Percentiles rank a stretch among this genome's conserved stretches.
Conservation (phyloP, 1,284 basidiomycete genomes). For the Trametes sp. region DNA sequence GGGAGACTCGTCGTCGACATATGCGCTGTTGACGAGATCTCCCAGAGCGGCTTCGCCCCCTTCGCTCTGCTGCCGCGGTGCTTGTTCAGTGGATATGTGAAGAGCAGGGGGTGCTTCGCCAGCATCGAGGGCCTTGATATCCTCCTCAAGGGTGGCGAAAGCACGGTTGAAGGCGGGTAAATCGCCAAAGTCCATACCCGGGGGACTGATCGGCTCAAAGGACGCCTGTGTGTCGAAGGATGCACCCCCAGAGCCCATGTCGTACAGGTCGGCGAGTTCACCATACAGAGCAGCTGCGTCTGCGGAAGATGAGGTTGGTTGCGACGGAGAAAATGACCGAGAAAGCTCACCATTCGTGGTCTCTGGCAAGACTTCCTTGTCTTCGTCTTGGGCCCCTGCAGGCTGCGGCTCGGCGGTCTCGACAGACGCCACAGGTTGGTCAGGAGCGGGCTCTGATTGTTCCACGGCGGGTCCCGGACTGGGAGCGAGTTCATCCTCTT, state of each 20-base stretch:
- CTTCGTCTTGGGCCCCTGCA: neutral
- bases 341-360: neutral
- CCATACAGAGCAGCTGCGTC: constrained; percentile 9
- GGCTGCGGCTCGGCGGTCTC: neutral
- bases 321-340: too few species aligned
- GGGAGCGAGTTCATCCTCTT: constrained; percentile 26
- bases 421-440: neutral
- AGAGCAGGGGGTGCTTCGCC: neutral
- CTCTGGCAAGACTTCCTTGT: neutral
- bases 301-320: neutral
- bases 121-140: neutral
- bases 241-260: constrained; percentile 30
- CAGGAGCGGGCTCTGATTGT: neutral
- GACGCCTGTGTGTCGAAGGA: constrained; percentile 3
- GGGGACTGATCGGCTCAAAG: constrained; percentile 29
- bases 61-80: too few species aligned
- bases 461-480: neutral
- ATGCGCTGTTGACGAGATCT: neutral
- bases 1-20: neutral
- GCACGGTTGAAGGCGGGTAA: constrained; percentile 20
- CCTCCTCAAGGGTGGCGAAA: neutral
- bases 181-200: constrained; percentile 29
- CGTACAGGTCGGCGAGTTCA: constrained; percentile 38
- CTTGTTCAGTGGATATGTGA: neutral
- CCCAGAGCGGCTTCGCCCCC: neutral